phyloP scores from a whole-genome alignment of 1,139 yeast species.

The Martiniozyma asiatica region DNA sequence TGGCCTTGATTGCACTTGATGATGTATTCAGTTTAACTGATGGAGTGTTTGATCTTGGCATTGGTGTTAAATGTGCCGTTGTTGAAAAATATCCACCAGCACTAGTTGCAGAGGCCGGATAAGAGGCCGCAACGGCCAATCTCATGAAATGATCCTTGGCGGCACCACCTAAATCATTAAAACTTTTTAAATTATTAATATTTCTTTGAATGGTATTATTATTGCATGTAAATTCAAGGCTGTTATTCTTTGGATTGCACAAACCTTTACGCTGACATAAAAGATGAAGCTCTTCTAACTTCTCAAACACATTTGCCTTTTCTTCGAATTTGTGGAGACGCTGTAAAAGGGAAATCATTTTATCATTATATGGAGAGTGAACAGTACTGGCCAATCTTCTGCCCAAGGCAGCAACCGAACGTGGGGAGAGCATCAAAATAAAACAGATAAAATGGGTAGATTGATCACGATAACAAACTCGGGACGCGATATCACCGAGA shows the following conservation, averaged over 20 bases:
- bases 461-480: too few species aligned
- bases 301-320: constrained; percentile 17
- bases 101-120: constrained; percentile 13
- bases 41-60: constrained; percentile 4
- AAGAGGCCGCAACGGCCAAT: constrained; percentile 17
- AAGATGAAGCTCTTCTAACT: constrained; percentile 19
- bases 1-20: constrained; percentile 6
- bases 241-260: constrained; percentile 18
- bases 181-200: constrained; percentile 18
- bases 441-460: too few species aligned
- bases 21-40: not conserved
- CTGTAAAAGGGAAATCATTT: constrained; percentile 15
- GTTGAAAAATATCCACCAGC: not conserved
- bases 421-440: too few species aligned
- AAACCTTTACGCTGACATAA: constrained; percentile 22
- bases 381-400: constrained; percentile 18
- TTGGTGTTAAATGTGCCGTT: constrained; percentile 8
- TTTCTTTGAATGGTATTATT: constrained; percentile 13
- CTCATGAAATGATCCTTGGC: too few species aligned
- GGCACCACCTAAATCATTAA: constrained; percentile 16
- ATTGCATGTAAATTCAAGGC: constrained; percentile 20
- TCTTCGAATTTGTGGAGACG: constrained; percentile 19
- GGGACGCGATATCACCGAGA: constrained; percentile 1
- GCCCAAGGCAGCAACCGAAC: too few species aligned
- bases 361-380: constrained; percentile 17